Evolutionary conservation across 495 filamentous ascomycete genomes (phyloP).

Genomic region (Lophium mytilinum): DNA sequence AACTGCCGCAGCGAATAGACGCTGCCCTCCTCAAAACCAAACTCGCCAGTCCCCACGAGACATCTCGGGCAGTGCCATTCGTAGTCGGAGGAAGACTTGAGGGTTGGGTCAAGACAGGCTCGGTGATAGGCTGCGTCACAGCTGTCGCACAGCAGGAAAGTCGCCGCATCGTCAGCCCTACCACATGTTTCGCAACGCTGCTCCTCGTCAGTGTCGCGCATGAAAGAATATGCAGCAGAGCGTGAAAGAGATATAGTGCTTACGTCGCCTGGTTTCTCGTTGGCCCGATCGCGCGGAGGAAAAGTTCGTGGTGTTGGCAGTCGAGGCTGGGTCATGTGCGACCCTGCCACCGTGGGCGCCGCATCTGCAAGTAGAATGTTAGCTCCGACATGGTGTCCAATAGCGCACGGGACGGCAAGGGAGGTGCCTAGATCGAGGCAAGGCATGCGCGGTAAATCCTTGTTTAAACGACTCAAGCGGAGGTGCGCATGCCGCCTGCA

Average conservation of each 20-base stretch:
- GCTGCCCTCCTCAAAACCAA: conserved; percentile 94
- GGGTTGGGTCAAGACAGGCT: conserved; percentile 76
- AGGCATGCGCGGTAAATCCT: conserved; percentile 18
- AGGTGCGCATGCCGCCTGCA: conserved; percentile 14
- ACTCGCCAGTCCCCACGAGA: conserved; percentile 91
- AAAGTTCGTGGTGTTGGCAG: conserved; percentile 61
- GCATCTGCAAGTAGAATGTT: conserved; percentile 52
- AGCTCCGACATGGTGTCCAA: conserved; percentile 26
- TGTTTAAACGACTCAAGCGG: conserved; percentile 17
- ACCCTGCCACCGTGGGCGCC: conserved; percentile 84
- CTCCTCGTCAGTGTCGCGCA: not conserved
- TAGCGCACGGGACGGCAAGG: conserved; percentile 13
- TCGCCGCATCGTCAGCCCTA: conserved; percentile 61
- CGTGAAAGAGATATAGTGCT: conserved; percentile 10
- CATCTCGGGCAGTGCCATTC: conserved; percentile 98
- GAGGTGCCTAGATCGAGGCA: conserved; percentile 18
- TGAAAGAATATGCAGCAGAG: not conserved
- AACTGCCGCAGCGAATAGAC: conserved; percentile 94
- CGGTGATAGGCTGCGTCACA: conserved; percentile 88
- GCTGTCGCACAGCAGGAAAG: conserved; percentile 79
- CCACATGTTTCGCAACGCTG: conserved; percentile 86
- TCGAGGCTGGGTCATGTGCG: conserved; percentile 91
- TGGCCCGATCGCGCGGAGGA: conserved; percentile 53
- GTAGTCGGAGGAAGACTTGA: conserved; percentile 68
- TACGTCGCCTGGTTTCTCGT: conserved; percentile 69